phyloP scores from a whole-genome alignment of 2,329 filamentous ascomycete genomes.

The Beauveria brongniartii region DNA sequence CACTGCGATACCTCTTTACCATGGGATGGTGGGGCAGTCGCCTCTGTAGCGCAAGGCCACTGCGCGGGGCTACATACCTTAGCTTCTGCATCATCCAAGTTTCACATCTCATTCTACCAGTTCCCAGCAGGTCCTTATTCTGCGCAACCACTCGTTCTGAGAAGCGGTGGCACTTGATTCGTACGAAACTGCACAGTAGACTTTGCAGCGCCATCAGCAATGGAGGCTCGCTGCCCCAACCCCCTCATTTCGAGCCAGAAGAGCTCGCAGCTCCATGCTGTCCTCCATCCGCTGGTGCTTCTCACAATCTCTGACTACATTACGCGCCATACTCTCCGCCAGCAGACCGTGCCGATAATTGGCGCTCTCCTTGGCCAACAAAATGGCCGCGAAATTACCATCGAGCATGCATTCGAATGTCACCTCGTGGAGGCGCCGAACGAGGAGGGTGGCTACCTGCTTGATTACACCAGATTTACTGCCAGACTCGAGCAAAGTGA shows the following conservation, averaged over 20 bases:
- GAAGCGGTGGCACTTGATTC: not conserved
- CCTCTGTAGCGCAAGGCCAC: not conserved
- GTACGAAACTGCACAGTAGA: not conserved
- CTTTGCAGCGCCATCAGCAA: conserved; percentile 20
- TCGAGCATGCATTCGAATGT: conserved; percentile 90
- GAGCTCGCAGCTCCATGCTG: conserved; percentile 67
- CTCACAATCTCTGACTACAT: conserved; percentile 97
- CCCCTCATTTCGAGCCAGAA: conserved; percentile 59
- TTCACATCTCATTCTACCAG: not conserved
- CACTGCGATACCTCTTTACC: not conserved
- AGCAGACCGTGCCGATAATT: conserved; percentile 66
- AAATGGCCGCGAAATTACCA: conserved; percentile 79
- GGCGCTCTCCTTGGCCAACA: conserved; percentile 89
- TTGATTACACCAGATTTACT: conserved; percentile 66
- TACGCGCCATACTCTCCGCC: conserved; percentile 76
- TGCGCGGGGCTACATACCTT: not conserved
- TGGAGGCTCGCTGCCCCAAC: conserved; percentile 41
- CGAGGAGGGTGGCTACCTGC: conserved; percentile 47
- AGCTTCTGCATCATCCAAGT: not conserved
- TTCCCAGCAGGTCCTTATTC: not conserved
- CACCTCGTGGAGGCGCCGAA: conserved; percentile 39
- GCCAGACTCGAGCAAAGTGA: conserved; percentile 77
- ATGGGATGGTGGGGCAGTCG: not conserved
- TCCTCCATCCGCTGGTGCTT: conserved; percentile 88
- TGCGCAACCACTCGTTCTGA: not conserved